Evolutionary conservation across 2,329 filamentous ascomycete genomes (phyloP).

Genomic region (Penicillium paneum): DNA sequence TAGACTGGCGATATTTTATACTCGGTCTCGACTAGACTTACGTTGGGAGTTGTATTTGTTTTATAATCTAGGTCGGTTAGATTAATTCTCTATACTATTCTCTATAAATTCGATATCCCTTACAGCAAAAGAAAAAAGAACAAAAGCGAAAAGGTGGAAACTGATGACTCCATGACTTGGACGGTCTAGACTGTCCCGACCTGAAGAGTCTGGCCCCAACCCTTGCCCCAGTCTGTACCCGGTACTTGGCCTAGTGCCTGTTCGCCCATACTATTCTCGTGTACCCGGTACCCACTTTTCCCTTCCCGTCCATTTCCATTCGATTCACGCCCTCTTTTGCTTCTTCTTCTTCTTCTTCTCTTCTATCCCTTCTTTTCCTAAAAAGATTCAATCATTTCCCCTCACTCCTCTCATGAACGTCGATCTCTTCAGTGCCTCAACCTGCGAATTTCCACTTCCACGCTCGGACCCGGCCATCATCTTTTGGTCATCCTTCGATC

Average conservation of each 20-base stretch:
- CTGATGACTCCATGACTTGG: constrained; percentile 27
- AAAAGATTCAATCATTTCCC: constrained; percentile 8
- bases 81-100: no score
- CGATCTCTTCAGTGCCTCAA: constrained; percentile 9
- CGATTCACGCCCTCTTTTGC: constrained; percentile 19
- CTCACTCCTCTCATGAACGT: constrained; percentile 14
- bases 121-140: neutral
- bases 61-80: neutral
- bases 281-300: constrained; percentile 20
- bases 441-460: constrained; percentile 4
- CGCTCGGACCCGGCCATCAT: neutral
- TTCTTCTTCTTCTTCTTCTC: constrained; percentile 16
- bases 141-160: neutral
- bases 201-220: constrained; percentile 18
- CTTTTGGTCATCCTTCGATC: neutral
- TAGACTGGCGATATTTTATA: constrained; percentile 4
- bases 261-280: constrained; percentile 5
- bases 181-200: constrained; percentile 22
- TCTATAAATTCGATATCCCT: neutral
- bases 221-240: constrained; percentile 8
- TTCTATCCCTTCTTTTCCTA: neutral
- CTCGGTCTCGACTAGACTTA: neutral
- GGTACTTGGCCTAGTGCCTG: constrained; percentile 5
- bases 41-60: neutral
- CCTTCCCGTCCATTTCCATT: constrained; percentile 15